Evolutionary conservation across 192 early-diverging fungal species (phyloP).

Genomic region (Entophlyctis luteolus): DNA sequence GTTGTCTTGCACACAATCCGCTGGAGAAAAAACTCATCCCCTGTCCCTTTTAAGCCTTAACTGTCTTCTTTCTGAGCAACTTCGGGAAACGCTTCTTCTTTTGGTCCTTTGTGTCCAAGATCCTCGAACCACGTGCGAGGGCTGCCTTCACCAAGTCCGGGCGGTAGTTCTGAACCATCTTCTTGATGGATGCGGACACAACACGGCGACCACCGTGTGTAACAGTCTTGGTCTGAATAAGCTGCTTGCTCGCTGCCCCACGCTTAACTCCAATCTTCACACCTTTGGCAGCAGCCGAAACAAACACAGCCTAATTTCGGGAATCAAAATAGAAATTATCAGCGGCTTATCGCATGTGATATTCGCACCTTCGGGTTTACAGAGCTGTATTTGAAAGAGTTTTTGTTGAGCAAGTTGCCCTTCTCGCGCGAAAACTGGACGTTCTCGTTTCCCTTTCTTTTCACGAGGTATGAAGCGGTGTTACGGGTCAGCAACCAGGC

Average conservation of each 20-base stretch:
- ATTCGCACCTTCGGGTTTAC: conserved; percentile 71
- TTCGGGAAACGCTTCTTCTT: conserved; percentile 48
- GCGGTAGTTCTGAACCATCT: conserved; percentile 62
- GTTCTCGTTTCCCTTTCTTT: conserved; percentile 58
- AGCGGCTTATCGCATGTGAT: background rate
- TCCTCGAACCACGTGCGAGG: conserved; percentile 65
- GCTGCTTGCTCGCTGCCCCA: conserved; percentile 52
- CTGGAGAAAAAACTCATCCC: background rate
- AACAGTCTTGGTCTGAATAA: conserved; percentile 50
- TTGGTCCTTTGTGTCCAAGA: conserved; percentile 61
- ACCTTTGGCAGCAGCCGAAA: conserved; percentile 57
- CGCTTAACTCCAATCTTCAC: conserved; percentile 59
- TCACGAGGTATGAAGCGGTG: conserved; percentile 77
- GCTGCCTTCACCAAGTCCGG: conserved; percentile 66
- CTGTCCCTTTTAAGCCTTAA: conserved; percentile 41
- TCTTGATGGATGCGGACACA: conserved; percentile 62
- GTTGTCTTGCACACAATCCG: background rate
- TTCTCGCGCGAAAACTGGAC: conserved; percentile 23
- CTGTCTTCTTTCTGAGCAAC: conserved; percentile 54
- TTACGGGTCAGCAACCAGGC: conserved; percentile 65
- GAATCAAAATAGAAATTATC: background rate
- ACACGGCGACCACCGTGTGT: conserved; percentile 50
- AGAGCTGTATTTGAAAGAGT: conserved; percentile 81
- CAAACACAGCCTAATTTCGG: conserved; percentile 51
- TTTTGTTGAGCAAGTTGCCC: conserved; percentile 49